Evolutionary conservation across 176 grass and related monocot genomes (phyloP), one percentile per base, ranked within the genome.

Genomic region (Hsuehochloa calcarea): DNA sequence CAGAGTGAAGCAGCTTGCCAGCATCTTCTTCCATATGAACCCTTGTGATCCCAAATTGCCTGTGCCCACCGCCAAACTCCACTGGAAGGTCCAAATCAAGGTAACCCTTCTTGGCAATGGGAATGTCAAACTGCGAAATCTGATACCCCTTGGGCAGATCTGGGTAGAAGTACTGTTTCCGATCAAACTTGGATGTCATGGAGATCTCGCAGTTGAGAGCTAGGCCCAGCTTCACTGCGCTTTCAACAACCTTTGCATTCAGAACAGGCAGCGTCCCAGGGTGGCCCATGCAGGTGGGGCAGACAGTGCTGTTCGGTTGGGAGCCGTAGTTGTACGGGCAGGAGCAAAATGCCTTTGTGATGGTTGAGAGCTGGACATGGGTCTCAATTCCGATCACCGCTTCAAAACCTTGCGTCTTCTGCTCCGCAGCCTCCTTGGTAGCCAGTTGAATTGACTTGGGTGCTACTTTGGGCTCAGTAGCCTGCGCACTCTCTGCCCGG

Each of bases 11-110:
- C 46, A 98, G 86, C 50, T 98, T 98, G 68, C 96, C 96, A 25
- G 96, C 93, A 90, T 98, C 96, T 92, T 98, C 93, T 89, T 98
- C 93, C 93, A 98, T 95, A 82, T 95, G 96, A 78, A 98, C 91
- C 87, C 96, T 92, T 0, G 96, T 98, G 68, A 98, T 83, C 22
- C 96, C 96, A 85, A 98, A 98, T 59, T 79, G 88, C 70, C 88
- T 92, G 80, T 93, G 96, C 1, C 96, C 93, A 35, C 96, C 96
- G 19, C 96, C 91, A 51, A 95, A 98, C 84, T 98, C 96, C 47
- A 95, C 35, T 0, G 91, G 93, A 73, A 98, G 90, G 81, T 98
- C 96, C 72, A 98, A 49, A 93, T 98, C 91, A 61, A 95, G 46
- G 17, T 87, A 92, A 1, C 96, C 96, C 80, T 87, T 86, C 68